Percentiles rank a stretch among this genome's conserved stretches.
Conservation (phyloP, 2,329 filamentous ascomycete species). For the Colletotrichum nymphaeae region DNA sequence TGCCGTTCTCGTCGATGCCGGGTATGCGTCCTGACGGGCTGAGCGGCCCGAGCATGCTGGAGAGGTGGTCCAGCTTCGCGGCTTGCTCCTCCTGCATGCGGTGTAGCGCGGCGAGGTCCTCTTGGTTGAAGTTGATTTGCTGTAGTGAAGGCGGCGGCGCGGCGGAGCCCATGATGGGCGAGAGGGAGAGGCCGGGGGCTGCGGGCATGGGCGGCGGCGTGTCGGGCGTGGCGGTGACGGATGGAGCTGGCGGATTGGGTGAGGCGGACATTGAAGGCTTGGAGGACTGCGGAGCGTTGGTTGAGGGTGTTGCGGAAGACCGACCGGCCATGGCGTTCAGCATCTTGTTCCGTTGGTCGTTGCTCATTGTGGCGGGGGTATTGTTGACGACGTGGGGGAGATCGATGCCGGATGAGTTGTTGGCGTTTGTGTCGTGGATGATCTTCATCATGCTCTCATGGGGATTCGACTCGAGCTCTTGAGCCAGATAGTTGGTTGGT, state of each 20-base stretch:
- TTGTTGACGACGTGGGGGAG: slow-evolving; percentile 69
- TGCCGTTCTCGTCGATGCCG: slow-evolving; percentile 64
- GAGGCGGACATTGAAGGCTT: slow-evolving; percentile 37
- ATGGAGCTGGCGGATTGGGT: slow-evolving; percentile 35
- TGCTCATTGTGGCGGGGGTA: slow-evolving; percentile 64
- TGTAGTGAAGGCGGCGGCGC: slow-evolving; percentile 63
- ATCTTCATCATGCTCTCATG: slow-evolving; percentile 74
- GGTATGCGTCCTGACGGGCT: slow-evolving; percentile 85
- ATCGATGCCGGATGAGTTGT: slow-evolving; percentile 59
- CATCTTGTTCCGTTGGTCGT: slow-evolving; percentile 69
- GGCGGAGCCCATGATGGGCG: slow-evolving; percentile 60
- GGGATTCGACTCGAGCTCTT: slow-evolving; percentile 67
- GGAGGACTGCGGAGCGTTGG: slow-evolving; percentile 36
- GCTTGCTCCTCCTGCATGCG: slow-evolving; percentile 84
- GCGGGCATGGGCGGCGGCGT: slow-evolving; percentile 34
- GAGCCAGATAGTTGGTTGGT: slow-evolving; percentile 60
- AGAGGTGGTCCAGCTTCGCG: slow-evolving; percentile 79
- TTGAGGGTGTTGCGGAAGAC: slow-evolving; percentile 39
- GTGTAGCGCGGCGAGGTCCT: slow-evolving; percentile 82
- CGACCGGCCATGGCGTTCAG: slow-evolving; percentile 69
- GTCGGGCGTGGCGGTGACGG: slow-evolving; percentile 28
- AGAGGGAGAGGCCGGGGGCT: slow-evolving; percentile 51
- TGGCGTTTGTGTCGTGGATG: slow-evolving; percentile 72
- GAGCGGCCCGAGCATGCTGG: slow-evolving; percentile 79
- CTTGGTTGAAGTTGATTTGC: slow-evolving; percentile 74